phyloP scores from a whole-genome alignment of 2,329 filamentous ascomycete species.

The Passalora sequoiae region DNA sequence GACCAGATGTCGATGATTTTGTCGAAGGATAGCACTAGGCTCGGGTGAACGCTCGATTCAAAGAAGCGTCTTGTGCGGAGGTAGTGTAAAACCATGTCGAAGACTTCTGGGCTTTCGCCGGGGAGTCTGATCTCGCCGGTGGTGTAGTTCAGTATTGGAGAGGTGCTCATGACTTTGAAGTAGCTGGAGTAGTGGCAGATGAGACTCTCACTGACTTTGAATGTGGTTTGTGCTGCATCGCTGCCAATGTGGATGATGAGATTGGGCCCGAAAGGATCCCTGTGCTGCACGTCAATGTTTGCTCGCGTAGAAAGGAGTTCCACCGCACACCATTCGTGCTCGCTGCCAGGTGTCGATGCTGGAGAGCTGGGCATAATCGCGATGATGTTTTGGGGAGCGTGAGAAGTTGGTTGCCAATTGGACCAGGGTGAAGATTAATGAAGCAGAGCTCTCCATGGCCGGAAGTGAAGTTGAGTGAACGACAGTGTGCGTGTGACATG shows the following conservation, averaged over 20 bases:
- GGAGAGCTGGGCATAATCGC: too few species aligned
- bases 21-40: constrained; percentile 11
- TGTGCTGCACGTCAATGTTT: background rate
- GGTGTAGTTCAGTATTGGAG: background rate
- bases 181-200: constrained; percentile 4
- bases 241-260: constrained; percentile 4
- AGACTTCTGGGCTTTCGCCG: constrained; percentile 10
- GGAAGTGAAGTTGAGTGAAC: too few species aligned
- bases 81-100: constrained; percentile 9
- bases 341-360: constrained; percentile 7
- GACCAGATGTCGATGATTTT: constrained; percentile 13
- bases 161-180: constrained; percentile 1
- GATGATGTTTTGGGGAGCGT: background rate
- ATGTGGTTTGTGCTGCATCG: background rate
- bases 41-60: constrained; percentile 1
- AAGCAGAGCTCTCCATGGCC: too few species aligned
- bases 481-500: too few species aligned
- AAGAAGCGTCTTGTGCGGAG: constrained; percentile 6
- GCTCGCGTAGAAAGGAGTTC: background rate
- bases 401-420: background rate
- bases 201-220: constrained; percentile 1
- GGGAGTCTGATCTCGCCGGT: constrained; percentile 11
- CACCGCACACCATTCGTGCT: background rate
- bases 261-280: background rate
- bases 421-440: background rate